phyloP scores from a whole-genome alignment of 345 rosid species.

The Hevea brasiliensis region DNA sequence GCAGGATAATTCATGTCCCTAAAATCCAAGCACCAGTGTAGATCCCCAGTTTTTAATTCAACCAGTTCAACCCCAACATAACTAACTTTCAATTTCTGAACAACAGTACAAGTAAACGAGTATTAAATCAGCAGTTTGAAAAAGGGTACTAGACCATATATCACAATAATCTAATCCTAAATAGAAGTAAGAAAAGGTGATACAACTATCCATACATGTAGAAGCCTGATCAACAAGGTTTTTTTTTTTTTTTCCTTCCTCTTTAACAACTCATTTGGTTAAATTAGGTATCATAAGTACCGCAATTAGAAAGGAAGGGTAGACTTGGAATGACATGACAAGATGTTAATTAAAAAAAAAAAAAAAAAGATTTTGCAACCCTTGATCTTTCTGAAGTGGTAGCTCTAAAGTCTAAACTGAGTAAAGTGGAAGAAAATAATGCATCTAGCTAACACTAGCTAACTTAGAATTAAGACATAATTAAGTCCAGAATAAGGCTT shows the following conservation, averaged over 20 bases:
- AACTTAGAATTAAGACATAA: too few species aligned
- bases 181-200: not conserved
- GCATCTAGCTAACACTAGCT: not conserved
- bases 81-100: constrained; percentile 87
- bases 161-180: not conserved
- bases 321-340: not conserved
- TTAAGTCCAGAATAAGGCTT: too few species aligned
- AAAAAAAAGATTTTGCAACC: not conserved
- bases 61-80: constrained; percentile 78
- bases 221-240: not conserved
- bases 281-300: not conserved
- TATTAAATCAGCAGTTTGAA: constrained; percentile 4
- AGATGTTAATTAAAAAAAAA: too few species aligned
- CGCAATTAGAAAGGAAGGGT: not conserved
- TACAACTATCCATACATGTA: not conserved
- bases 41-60: constrained; percentile 73
- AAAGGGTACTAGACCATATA: not conserved
- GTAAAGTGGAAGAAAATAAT: not conserved
- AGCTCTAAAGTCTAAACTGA: not conserved
- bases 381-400: not conserved
- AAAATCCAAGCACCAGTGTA: constrained; percentile 94
- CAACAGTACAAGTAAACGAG: not conserved
- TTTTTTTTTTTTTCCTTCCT: not conserved
- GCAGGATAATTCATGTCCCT: constrained; percentile 96
- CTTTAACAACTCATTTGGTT: not conserved